A percentile compares a stretch with the other conserved stretches of the same genome.
Evolutionary conservation across 176 grass and related monocot species (phyloP).

Genomic region (Hyparrhenia diplandra): DNA sequence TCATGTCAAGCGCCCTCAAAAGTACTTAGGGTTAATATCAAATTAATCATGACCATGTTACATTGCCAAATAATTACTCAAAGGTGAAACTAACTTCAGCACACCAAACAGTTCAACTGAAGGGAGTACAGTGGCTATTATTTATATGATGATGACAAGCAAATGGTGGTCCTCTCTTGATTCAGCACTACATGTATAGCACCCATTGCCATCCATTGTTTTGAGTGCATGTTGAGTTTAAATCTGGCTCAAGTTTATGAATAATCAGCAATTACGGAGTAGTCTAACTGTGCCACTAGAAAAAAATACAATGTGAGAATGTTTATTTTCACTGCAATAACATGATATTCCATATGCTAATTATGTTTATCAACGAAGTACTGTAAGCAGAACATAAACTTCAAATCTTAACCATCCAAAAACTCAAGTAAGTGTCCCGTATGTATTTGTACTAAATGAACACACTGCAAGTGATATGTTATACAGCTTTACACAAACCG

Average conservation of each 20-base stretch:
- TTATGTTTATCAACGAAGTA: neutral
- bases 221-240: neutral
- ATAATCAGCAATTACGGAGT: neutral
- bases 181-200: neutral
- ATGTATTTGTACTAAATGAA: neutral
- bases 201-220: neutral
- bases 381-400: neutral
- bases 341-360: neutral
- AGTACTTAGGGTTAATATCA: neutral
- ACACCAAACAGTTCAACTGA: neutral
- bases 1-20: conserved; percentile 1
- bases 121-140: neutral
- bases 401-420: neutral
- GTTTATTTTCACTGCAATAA: neutral
- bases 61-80: neutral
- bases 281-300: neutral
- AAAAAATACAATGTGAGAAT: neutral
- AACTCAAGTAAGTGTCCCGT: neutral
- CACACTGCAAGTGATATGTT: neutral
- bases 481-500: neutral
- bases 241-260: neutral
- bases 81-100: neutral
- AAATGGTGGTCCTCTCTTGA: neutral
- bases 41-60: neutral
- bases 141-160: neutral